These are phyloP conservation scores for Pseudopithomyces chartarum DNA, from an alignment of 2,329 filamentous ascomycete species.

Conservation along the genomic window DNA sequence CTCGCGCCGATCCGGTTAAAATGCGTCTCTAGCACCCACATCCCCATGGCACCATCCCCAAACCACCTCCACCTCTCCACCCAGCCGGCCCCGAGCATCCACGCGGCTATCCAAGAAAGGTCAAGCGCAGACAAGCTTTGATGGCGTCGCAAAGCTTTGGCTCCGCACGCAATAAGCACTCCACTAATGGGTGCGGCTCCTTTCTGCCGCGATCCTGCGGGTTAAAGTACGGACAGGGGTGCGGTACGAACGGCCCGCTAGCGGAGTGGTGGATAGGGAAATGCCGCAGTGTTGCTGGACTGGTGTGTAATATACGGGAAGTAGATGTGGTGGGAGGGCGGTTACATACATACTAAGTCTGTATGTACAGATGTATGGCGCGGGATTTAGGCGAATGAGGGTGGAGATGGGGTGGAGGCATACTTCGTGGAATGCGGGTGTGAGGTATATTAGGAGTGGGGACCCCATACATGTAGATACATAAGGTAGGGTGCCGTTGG, in stretches of 20 bases:
- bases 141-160: constrained; percentile 12
- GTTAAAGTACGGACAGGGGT: constrained; percentile 5
- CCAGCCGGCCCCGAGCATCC: not conserved
- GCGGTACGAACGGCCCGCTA: constrained; percentile 3
- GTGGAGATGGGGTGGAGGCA: constrained; percentile 1
- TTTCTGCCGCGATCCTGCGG: constrained; percentile 5
- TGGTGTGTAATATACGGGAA: constrained; percentile 4
- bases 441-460: no score
- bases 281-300: constrained; percentile 1
- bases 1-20: no score
- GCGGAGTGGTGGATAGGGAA: constrained; percentile 5
- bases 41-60: not conserved
- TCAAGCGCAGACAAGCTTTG: constrained; percentile 12
- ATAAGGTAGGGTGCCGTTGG: no score
- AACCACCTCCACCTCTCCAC: not conserved
- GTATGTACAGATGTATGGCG: not conserved
- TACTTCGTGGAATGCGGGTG: not conserved
- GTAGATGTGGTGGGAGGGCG: not conserved
- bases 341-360: no score
- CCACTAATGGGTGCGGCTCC: constrained; percentile 13
- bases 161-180: constrained; percentile 17
- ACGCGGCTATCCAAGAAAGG: constrained; percentile 6
- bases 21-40: no score
- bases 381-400: constrained; percentile 1
- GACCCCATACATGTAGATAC: not conserved